These are phyloP conservation scores for Tulasnella calospora DNA, from an alignment of 768 basidiomycete genomes.

Conservation along the genomic window DNA sequence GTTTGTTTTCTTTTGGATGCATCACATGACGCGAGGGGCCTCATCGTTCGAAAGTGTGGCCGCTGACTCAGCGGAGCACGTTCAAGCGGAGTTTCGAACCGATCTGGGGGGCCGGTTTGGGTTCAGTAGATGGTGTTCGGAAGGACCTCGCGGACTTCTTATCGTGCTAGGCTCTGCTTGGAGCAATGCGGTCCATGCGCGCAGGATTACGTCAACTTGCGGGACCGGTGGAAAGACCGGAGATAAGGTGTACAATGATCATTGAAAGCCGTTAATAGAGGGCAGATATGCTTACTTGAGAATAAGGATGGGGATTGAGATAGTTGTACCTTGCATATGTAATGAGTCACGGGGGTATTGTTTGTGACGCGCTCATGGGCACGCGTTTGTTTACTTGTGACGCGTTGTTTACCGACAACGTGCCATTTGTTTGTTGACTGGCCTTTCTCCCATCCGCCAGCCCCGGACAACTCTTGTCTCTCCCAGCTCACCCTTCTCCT, in stretches of 20 bases:
- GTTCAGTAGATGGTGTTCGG: background rate
- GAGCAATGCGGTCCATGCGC: background rate
- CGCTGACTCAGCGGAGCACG: too few relatives aligned
- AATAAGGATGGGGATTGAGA: background rate
- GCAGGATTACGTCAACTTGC: background rate
- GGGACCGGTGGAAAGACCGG: background rate
- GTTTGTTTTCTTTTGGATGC: too few relatives aligned
- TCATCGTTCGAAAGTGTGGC: too few relatives aligned
- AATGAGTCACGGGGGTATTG: background rate
- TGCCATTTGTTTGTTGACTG: slow-evolving; percentile 5
- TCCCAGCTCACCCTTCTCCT: slow-evolving; percentile 7
- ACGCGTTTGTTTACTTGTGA: slow-evolving; percentile 10
- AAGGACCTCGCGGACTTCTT: slow-evolving; percentile 8
- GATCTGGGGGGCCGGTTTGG: too few relatives aligned
- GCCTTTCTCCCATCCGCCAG: background rate
- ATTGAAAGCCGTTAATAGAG: background rate
- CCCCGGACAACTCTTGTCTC: background rate
- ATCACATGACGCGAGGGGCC: too few relatives aligned
- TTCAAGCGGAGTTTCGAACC: too few relatives aligned
- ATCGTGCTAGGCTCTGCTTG: background rate
- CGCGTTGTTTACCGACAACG: slow-evolving; percentile 9
- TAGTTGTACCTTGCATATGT: background rate
- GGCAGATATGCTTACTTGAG: background rate
- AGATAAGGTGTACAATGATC: background rate
- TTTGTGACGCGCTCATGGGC: background rate